phyloP scores from a whole-genome alignment of 2,329 filamentous ascomycete species.

The Penicillium sp. region DNA sequence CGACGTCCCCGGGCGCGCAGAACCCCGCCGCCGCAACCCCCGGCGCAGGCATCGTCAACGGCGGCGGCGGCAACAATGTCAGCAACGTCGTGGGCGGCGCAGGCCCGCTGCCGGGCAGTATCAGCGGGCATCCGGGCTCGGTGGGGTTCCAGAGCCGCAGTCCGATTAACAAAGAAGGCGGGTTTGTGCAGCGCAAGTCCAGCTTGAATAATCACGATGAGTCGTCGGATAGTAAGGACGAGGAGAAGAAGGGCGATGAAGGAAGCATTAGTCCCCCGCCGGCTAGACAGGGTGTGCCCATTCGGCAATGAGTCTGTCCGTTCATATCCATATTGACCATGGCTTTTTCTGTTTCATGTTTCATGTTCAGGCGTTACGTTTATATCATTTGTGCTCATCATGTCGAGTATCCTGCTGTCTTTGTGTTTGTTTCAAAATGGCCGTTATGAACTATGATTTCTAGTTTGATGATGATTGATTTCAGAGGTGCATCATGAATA shows the following conservation, averaged over 20 bases:
- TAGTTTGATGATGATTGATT: not conserved
- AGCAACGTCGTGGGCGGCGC: not conserved
- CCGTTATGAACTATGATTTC: not conserved
- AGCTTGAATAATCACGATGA: conserved; percentile 51
- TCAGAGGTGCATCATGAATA: not conserved
- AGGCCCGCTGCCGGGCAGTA: conserved; percentile 39
- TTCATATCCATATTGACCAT: conserved; percentile 5
- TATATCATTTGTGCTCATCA: not conserved
- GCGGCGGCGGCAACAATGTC: not conserved
- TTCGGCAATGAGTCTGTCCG: conserved; percentile 52
- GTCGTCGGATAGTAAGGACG: conserved; percentile 16
- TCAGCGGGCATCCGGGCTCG: conserved; percentile 36
- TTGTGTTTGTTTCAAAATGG: not conserved
- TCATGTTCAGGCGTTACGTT: not conserved
- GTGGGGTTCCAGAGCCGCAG: conserved; percentile 61
- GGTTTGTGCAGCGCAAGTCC: conserved; percentile 74
- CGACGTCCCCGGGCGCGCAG: conserved; percentile 50
- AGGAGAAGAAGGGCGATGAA: conserved; percentile 42
- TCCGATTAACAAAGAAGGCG: conserved; percentile 83
- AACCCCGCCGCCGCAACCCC: conserved; percentile 24
- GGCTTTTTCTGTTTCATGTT: conserved; percentile 7
- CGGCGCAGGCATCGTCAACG: not conserved
- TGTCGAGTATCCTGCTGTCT: not conserved
- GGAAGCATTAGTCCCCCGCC: conserved; percentile 44
- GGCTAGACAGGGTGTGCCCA: conserved; percentile 56